Conservation (phyloP, 2,329 filamentous ascomycete genomes). For the Colletotrichum truncatum region DNA sequence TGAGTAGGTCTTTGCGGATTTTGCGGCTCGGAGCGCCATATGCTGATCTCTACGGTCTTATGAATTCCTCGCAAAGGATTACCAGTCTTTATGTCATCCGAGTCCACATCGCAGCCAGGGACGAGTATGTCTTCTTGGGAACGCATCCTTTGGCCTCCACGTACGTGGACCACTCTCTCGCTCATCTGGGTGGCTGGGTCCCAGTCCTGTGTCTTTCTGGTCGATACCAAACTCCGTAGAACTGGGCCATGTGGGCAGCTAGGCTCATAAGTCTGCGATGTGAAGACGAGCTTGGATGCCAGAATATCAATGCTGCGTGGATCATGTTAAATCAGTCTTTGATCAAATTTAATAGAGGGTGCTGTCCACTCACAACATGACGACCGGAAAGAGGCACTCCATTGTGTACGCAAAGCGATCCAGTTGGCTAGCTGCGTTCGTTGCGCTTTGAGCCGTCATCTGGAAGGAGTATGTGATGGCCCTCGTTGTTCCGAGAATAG, state of each 20-base stretch:
- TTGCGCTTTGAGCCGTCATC: constrained; percentile 45
- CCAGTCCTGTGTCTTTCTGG: neutral
- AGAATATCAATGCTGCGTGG: constrained; percentile 42
- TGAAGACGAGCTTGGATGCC: constrained; percentile 42
- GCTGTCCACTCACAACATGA: constrained; percentile 45
- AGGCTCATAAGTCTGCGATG: neutral
- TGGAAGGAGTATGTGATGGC: constrained; percentile 53
- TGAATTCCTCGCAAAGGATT: constrained; percentile 1
- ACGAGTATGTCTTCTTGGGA: neutral
- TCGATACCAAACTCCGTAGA: neutral
- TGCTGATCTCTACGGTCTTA: constrained; percentile 18
- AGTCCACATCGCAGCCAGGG: neutral
- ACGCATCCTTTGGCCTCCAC: neutral
- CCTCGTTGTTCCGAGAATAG: constrained; percentile 47
- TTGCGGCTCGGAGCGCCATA: constrained; percentile 3
- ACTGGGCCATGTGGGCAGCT: neutral
- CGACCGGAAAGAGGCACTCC: constrained; percentile 51
- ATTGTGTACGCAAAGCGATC: constrained; percentile 52
- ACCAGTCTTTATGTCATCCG: neutral
- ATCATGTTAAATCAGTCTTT: neutral
- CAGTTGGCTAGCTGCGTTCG: constrained; percentile 45
- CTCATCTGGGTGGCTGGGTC: neutral
- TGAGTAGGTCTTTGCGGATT: neutral
- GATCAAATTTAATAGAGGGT: accelerated
- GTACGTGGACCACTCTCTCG: neutral